A percentile compares a stretch with the other conserved stretches of the same genome.
phyloP scores from a whole-genome alignment of 2,329 filamentous ascomycete species.

The Huntiella savannae region DNA sequence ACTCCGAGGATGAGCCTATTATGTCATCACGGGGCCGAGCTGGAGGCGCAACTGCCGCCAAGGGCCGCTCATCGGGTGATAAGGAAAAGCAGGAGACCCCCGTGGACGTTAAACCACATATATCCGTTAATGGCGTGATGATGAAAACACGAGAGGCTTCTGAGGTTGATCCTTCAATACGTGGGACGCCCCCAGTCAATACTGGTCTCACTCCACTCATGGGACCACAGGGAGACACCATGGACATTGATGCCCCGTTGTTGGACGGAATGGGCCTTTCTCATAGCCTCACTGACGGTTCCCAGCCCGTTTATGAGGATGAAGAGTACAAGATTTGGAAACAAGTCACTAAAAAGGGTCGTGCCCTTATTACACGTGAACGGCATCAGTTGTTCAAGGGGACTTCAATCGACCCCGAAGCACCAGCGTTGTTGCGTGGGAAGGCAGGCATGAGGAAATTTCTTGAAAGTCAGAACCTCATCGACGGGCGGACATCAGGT shows the following conservation, averaged over 20 bases:
- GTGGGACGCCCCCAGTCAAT: conserved; percentile 48
- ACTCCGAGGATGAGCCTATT: conserved; percentile 93
- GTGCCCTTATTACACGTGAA: conserved; percentile 70
- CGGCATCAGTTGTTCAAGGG: conserved; percentile 72
- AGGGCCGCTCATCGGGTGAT: conserved; percentile 43
- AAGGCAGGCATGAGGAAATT: conserved; percentile 83
- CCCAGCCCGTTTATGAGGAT: conserved; percentile 66
- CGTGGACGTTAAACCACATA: conserved; percentile 52
- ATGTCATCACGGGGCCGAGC: conserved; percentile 93
- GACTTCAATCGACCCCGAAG: conserved; percentile 61
- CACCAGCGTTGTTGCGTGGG: conserved; percentile 66
- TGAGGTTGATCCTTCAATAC: conserved; percentile 70
- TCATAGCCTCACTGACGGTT: conserved; percentile 44
- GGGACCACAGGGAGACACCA: conserved; percentile 60
- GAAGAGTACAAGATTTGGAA: conserved; percentile 98
- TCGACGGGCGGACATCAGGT: conserved; percentile 19
- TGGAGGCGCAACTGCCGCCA: conserved; percentile 42
- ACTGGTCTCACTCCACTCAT: conserved; percentile 62
- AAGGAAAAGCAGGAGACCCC: conserved; percentile 57
- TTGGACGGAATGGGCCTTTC: conserved; percentile 45
- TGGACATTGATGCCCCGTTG: conserved; percentile 69
- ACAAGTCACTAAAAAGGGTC: conserved; percentile 92
- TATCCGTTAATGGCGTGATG: conserved; percentile 46
- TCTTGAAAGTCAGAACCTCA: conserved; percentile 22
- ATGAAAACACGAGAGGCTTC: conserved; percentile 52